These are phyloP conservation scores for Manihot esculenta DNA, from an alignment of 441 rosid species.

Conservation along the genomic window DNA sequence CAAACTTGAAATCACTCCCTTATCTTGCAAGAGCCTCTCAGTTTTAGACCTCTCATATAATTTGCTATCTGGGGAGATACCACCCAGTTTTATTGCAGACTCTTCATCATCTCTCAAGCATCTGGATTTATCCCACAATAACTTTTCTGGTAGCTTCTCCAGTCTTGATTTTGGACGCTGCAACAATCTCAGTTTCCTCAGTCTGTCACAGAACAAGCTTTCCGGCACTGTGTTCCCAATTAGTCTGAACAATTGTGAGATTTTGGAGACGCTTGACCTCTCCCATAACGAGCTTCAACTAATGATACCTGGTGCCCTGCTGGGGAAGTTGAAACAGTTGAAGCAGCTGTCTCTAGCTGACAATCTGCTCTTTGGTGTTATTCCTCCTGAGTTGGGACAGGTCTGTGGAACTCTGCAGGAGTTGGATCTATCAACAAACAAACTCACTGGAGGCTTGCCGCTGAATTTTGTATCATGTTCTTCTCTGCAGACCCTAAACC, in stretches of 20 bases:
- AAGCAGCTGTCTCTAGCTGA: constrained; percentile 59
- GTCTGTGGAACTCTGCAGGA: constrained; percentile 55
- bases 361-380: constrained; percentile 54
- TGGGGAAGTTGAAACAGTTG: constrained; percentile 52
- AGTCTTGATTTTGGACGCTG: constrained; percentile 58
- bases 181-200: constrained; percentile 56
- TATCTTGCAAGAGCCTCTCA: constrained; percentile 46
- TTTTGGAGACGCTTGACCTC: constrained; percentile 57
- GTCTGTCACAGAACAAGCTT: constrained; percentile 57
- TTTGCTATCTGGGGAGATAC: constrained; percentile 57
- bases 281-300: constrained; percentile 59
- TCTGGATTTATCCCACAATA: constrained; percentile 70
- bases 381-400: constrained; percentile 62
- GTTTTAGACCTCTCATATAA: constrained; percentile 66
- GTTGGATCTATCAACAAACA: constrained; percentile 75
- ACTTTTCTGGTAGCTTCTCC: constrained; percentile 66
- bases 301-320: constrained; percentile 53
- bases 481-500: constrained; percentile 54
- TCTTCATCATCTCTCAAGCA: constrained; percentile 47
- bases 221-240: constrained; percentile 54
- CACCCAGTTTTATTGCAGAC: constrained; percentile 36
- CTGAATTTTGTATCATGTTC: constrained; percentile 48
- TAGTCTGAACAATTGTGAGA: constrained; percentile 52
- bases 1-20: constrained; percentile 32
- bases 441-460: constrained; percentile 67